Base-by-base conservation (phyloP, 805 yeast species). In the Lipomyces starkeyi region DNA sequence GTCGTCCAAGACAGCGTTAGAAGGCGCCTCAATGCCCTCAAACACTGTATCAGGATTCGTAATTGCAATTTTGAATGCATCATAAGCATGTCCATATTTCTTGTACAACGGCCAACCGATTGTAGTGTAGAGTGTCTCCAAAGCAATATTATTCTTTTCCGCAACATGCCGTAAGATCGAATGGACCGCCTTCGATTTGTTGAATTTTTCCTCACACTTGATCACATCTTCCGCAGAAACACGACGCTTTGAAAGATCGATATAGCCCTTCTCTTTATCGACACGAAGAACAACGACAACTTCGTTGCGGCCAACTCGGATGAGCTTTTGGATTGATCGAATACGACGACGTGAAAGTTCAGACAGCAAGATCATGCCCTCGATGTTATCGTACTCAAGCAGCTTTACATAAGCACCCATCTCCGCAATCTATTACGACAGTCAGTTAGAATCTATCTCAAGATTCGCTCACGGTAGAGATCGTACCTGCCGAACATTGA, bases 331-430 rank as follows among this genome's bases (percentile, higher is more conserved):
- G 78, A 95, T 95, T 63, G 98, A 92, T 81, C 99, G 88, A 77
- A 95, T 95, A 84, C 99, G 96, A 85, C 99, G 92, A 87, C 99
- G 91, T 49, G 98, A 93, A 75, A 95, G 86, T 83, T 95, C 99
- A 55, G 97, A 90, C 76, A 95, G 86, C 73, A 95, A 84, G 67
- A 95, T 97, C 99, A 95, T 95, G 77, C 99, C 99, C 82, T 95
- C 99, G 78, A 95, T 94, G 80, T 94, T 95, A 82, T 95, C 98
- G 78, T 95, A 95, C 82, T 95, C 99, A 73, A 95, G 85, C 73
- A 95, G 85, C 80, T 93, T 94, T 73, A 95, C 97, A 80, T 95
- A 95, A 14, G 99, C 99, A 68, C 99, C 99, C 99, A 95, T 95
- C 81, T 95, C 99, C 74, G 98, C 99, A 75, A 95, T 95, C 74